Evolutionary conservation across 768 basidiomycete genomes (phyloP).

Genomic region (Fomitopsis serialis): DNA sequence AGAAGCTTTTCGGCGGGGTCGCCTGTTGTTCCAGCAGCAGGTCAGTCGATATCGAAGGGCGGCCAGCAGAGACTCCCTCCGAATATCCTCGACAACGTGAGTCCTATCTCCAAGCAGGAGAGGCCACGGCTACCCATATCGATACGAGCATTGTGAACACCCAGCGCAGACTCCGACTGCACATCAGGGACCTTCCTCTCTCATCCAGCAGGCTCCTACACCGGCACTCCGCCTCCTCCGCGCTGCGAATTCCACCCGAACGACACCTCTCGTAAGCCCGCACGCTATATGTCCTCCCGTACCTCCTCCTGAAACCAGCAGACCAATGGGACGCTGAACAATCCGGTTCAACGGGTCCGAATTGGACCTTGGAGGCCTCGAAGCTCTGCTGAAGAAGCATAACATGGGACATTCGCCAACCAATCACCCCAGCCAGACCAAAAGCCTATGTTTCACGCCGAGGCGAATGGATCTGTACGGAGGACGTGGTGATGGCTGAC

Average conservation of each 20-base stretch:
- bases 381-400: too few relatives aligned
- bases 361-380: too few relatives aligned
- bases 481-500: too few relatives aligned
- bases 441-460: too few relatives aligned
- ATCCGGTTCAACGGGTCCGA: too few relatives aligned
- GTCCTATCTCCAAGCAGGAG: not conserved
- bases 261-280: too few relatives aligned
- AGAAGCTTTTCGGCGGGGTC: not conserved
- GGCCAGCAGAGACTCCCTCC: not conserved
- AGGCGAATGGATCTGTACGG: not conserved
- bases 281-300: too few relatives aligned
- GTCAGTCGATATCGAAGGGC: not conserved
- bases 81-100: not conserved
- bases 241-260: too few relatives aligned
- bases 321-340: too few relatives aligned
- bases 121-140: not conserved
- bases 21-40: not conserved
- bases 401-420: not conserved
- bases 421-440: too few relatives aligned
- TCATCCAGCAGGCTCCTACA: not conserved
- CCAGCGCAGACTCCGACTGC: not conserved
- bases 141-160: not conserved
- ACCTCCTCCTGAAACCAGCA: too few relatives aligned
- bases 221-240: not conserved
- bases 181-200: not conserved